Percentiles rank a stretch among this genome's conserved stretches.
Conservation (phyloP, 2,329 filamentous ascomycete species). For the Cladophialophora carrionii region DNA sequence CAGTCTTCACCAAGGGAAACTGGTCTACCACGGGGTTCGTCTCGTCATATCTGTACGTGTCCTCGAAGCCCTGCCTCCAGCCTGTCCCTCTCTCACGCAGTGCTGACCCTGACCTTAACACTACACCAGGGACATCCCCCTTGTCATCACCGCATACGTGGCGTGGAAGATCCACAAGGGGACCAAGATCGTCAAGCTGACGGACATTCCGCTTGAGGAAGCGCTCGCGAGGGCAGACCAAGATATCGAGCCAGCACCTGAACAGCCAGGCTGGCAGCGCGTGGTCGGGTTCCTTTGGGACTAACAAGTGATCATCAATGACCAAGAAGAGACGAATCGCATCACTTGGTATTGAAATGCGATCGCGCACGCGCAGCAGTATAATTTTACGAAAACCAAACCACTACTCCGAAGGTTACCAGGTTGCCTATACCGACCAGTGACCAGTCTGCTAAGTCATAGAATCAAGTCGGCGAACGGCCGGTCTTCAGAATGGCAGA, state of each 20-base stretch:
- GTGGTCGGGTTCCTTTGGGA: conserved; percentile 36
- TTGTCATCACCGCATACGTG: conserved; percentile 61
- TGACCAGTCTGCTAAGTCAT: too few relatives aligned
- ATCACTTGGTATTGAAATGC: background rate
- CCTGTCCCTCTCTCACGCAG: background rate
- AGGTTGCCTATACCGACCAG: too few relatives aligned
- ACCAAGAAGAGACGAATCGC: too few relatives aligned
- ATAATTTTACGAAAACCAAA: background rate
- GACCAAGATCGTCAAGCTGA: conserved; percentile 59
- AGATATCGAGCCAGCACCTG: conserved; percentile 43
- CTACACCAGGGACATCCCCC: conserved; percentile 59
- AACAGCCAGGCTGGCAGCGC: conserved; percentile 29
- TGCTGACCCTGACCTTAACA: background rate
- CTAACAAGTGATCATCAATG: background rate
- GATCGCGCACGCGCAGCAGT: too few relatives aligned
- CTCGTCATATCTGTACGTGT: conserved; percentile 63
- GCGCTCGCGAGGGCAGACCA: conserved; percentile 54
- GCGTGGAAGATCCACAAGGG: conserved; percentile 70
- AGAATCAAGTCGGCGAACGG: too few relatives aligned
- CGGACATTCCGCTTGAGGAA: conserved; percentile 57
- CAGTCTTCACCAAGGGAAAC: conserved; percentile 62
- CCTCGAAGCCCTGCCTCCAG: background rate
- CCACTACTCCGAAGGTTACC: background rate
- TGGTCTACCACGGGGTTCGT: conserved; percentile 63
- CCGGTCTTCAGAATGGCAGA: too few relatives aligned